phyloP scores from a whole-genome alignment of 768 basidiomycete species.

The Holtermanniella nyarrowii region DNA sequence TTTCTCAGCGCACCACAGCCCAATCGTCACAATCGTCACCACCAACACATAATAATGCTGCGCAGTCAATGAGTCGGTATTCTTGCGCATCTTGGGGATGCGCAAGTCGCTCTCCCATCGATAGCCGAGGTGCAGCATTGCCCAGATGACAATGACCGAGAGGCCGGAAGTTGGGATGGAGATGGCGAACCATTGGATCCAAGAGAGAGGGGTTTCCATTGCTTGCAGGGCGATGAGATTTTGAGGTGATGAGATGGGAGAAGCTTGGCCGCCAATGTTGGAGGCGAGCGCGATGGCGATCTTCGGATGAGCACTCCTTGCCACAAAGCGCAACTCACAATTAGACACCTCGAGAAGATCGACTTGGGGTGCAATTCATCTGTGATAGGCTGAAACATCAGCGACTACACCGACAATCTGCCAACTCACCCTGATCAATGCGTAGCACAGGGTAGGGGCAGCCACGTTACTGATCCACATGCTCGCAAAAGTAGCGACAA shows the following conservation, averaged over 20 bases:
- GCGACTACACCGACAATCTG: background rate
- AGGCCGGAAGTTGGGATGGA: conserved; percentile 79
- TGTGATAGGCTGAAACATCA: conserved; percentile 64
- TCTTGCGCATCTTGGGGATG: conserved; percentile 74
- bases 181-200: conserved; percentile 89
- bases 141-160: conserved; percentile 85
- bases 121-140: conserved; percentile 73
- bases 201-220: conserved; percentile 77
- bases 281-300: conserved; percentile 95
- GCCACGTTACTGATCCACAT: conserved; percentile 99
- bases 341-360: conserved; percentile 77
- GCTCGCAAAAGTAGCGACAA: conserved; percentile 89
- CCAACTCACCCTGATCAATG: conserved; percentile 68
- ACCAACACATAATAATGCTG: conserved; percentile 85
- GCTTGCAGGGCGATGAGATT: conserved; percentile 83
- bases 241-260: conserved; percentile 95
- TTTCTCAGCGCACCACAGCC: conserved; percentile 79
- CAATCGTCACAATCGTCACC: conserved; percentile 75
- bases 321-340: conserved; percentile 51
- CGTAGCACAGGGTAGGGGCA: conserved; percentile 92
- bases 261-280: conserved; percentile 94
- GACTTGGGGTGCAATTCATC: conserved; percentile 79
- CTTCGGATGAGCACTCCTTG: conserved; percentile 41
- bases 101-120: conserved; percentile 55
- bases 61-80: conserved; percentile 64